Conservation (phyloP, 2,329 filamentous ascomycete species). For the Aaosphaeria pasadenensis region DNA sequence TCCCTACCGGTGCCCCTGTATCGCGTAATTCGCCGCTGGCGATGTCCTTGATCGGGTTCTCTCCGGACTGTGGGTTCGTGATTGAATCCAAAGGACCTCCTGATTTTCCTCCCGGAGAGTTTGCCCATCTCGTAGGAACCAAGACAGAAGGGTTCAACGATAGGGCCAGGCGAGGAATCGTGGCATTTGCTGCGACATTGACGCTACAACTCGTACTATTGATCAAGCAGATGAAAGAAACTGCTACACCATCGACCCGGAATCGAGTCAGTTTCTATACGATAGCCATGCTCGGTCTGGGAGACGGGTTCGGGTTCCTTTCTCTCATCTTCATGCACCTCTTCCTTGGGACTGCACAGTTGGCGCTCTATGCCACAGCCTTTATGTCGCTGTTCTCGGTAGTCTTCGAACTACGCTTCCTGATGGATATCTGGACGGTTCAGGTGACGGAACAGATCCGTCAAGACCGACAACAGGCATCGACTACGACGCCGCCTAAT, state of each 20-base stretch:
- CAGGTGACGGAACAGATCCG: conserved; percentile 52
- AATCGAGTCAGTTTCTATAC: conserved; percentile 65
- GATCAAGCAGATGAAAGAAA: conserved; percentile 62
- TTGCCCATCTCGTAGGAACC: conserved; percentile 53
- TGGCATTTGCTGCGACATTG: conserved; percentile 51
- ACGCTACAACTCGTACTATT: conserved; percentile 55
- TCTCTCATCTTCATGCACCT: conserved; percentile 52
- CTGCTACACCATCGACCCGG: conserved; percentile 62
- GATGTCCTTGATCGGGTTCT: conserved; percentile 62
- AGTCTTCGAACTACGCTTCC: conserved; percentile 62
- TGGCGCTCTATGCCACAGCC: conserved; percentile 54
- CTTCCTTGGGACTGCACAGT: conserved; percentile 53
- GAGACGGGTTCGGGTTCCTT: conserved; percentile 59
- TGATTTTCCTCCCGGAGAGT: conserved; percentile 50
- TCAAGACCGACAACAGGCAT: conserved; percentile 43
- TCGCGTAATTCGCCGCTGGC: conserved; percentile 50
- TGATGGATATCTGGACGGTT: conserved; percentile 66
- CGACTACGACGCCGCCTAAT: conserved; percentile 15
- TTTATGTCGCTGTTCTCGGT: conserved; percentile 61
- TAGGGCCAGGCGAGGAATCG: conserved; percentile 51
- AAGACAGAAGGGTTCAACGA: conserved; percentile 57
- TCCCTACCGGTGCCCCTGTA: conserved; percentile 56
- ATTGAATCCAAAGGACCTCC: conserved; percentile 60
- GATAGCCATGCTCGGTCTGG: conserved; percentile 59
- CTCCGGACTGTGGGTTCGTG: conserved; percentile 65